phyloP scores from a whole-genome alignment of 768 basidiomycete genomes.

The Kwoniella newhampshirensis region DNA sequence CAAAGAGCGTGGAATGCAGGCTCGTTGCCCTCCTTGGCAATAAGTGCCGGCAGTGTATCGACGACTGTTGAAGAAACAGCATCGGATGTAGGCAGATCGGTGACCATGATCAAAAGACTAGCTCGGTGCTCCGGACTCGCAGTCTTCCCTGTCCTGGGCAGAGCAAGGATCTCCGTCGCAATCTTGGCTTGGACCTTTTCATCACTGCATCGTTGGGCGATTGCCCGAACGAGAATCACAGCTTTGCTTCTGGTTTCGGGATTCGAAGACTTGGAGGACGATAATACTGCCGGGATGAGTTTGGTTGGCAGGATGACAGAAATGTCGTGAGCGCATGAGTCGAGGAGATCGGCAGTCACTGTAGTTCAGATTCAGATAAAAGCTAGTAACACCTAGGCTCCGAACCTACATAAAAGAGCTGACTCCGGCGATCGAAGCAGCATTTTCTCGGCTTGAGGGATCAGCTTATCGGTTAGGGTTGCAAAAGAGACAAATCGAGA shows the following conservation, averaged over 20 bases:
- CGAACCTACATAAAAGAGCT: conserved; percentile 66
- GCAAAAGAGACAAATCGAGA: conserved; percentile 58
- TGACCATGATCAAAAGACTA: conserved; percentile 76
- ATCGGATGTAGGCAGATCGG: conserved; percentile 59
- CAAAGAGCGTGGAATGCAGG: conserved; percentile 61
- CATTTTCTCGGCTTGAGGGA: conserved; percentile 77
- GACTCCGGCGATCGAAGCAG: conserved; percentile 78
- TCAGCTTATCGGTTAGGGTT: conserved; percentile 60
- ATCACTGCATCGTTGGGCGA: conserved; percentile 45
- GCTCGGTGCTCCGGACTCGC: conserved; percentile 81
- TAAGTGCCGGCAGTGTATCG: conserved; percentile 55
- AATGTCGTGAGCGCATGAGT: conserved; percentile 60
- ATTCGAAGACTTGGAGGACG: conserved; percentile 63
- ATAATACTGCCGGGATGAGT: conserved; percentile 46
- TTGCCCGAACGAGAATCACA: conserved; percentile 60
- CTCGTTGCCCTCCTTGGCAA: conserved; percentile 79
- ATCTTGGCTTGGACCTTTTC: conserved; percentile 57
- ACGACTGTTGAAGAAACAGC: conserved; percentile 59
- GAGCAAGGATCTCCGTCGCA: conserved; percentile 66
- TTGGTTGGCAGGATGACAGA: conserved; percentile 69
- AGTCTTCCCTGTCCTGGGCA: conserved; percentile 81
- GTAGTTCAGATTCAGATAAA: not conserved
- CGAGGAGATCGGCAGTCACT: conserved; percentile 66
- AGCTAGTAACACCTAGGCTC: conserved; percentile 6
- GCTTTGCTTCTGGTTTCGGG: conserved; percentile 62